Percentiles rank a stretch among this genome's conserved stretches.
Conservation (phyloP, 805 yeast genomes). For the Pichia sporocuriosa region DNA sequence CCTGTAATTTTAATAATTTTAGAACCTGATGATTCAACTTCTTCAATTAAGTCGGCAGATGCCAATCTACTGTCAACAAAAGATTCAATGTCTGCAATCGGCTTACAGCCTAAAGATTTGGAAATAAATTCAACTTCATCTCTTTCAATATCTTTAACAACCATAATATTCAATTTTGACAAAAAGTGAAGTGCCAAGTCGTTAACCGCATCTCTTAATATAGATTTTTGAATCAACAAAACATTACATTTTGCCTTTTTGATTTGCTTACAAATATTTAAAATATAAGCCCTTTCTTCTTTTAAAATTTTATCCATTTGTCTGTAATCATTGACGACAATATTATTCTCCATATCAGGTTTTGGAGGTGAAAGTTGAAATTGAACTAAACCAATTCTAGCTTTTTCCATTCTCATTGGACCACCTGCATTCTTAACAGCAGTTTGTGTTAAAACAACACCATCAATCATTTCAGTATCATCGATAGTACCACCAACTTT, state of each 20-base stretch:
- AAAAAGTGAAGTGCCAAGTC: conserved; percentile 92
- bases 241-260: conserved; percentile 97
- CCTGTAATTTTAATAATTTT: conserved; percentile 84
- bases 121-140: conserved; percentile 91
- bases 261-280: conserved; percentile 92
- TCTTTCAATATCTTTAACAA: conserved; percentile 89
- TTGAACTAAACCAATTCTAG: conserved; percentile 82
- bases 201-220: conserved; percentile 88
- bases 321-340: conserved; percentile 94
- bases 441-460: conserved; percentile 88
- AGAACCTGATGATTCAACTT: conserved; percentile 84
- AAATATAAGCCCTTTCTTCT: conserved; percentile 92
- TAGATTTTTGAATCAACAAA: conserved; percentile 83
- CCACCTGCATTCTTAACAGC: conserved; percentile 91
- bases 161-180: conserved; percentile 88
- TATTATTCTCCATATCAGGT: conserved; percentile 96
- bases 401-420: conserved; percentile 90
- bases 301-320: conserved; percentile 98
- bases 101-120: conserved; percentile 85
- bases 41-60: conserved; percentile 86
- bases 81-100: conserved; percentile 90
- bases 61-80: conserved; percentile 93
- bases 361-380: conserved; percentile 95
- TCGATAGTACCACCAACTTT: conserved; percentile 97
- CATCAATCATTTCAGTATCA: conserved; percentile 88